Evolutionary conservation across 1,284 basidiomycete species (phyloP).

Genomic region (Trichosporon sp.): DNA sequence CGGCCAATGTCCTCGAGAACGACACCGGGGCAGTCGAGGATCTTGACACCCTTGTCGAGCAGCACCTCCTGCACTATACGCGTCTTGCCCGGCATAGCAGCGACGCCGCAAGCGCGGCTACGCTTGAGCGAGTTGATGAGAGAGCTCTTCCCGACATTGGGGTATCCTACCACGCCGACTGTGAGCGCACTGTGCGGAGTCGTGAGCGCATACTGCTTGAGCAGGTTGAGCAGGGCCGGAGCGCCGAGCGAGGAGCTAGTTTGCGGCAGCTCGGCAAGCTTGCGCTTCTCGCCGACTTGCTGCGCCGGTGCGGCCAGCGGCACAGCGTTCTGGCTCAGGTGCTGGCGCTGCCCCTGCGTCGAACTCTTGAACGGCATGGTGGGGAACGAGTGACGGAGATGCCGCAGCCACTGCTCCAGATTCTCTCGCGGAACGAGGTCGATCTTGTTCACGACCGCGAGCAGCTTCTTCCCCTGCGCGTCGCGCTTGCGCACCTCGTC

Average conservation of each 20-base stretch:
- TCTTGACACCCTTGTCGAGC: conserved; percentile 83
- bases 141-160: conserved; percentile 95
- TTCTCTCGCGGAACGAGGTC: conserved; percentile 86
- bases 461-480: conserved; percentile 75
- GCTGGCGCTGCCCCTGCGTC: conserved; percentile 68
- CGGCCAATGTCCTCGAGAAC: conserved; percentile 59
- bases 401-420: conserved; percentile 81
- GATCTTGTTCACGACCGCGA: conserved; percentile 89
- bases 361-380: conserved; percentile 91
- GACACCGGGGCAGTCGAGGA: conserved; percentile 94
- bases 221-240: conserved; percentile 66
- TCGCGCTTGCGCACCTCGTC: conserved; percentile 81
- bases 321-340: conserved; percentile 55
- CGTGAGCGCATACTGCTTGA: conserved; percentile 81
- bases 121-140: conserved; percentile 93
- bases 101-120: conserved; percentile 81
- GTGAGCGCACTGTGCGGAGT: conserved; percentile 67
- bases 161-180: conserved; percentile 91
- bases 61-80: conserved; percentile 90
- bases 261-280: conserved; percentile 50
- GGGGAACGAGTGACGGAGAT: conserved; percentile 85
- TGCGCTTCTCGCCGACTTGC: conserved; percentile 44
- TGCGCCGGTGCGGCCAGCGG: conserved; percentile 36
- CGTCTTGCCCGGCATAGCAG: conserved; percentile 90
- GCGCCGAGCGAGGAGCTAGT: conserved; percentile 61